These are phyloP conservation scores for Debaryomyces castellii DNA, from an alignment of 805 yeast genomes.

Conservation along the genomic window DNA sequence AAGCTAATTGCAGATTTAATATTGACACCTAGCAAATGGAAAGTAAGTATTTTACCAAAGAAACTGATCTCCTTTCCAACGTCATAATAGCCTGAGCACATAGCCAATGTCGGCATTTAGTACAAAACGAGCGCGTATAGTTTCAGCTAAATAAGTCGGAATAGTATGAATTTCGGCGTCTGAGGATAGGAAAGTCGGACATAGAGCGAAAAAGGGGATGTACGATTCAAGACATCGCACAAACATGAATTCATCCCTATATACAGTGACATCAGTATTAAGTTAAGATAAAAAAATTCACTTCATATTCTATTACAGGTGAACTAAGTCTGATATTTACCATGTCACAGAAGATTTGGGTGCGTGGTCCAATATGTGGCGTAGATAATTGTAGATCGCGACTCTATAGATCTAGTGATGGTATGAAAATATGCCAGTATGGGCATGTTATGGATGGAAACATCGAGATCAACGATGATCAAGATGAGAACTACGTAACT, in stretches of 20 bases:
- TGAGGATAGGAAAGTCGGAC: too few relatives aligned
- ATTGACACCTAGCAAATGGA: too few relatives aligned
- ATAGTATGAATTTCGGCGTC: too few relatives aligned
- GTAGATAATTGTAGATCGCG: conserved; percentile 84
- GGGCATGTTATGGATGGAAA: conserved; percentile 89
- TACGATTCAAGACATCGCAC: not conserved
- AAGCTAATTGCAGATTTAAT: too few relatives aligned
- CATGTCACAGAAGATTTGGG: conserved; percentile 34
- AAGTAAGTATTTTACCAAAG: too few relatives aligned
- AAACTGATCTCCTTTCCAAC: too few relatives aligned
- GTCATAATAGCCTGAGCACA: too few relatives aligned
- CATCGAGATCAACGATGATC: conserved; percentile 77
- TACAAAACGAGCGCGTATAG: too few relatives aligned
- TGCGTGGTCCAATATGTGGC: conserved; percentile 83
- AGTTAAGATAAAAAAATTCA: not conserved
- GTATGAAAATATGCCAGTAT: conserved; percentile 79
- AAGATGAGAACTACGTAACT: conserved; percentile 54
- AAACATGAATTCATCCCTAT: not conserved
- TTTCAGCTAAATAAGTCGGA: too few relatives aligned
- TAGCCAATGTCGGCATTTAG: too few relatives aligned
- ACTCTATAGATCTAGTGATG: conserved; percentile 70
- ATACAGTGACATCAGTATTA: not conserved
- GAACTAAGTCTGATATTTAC: not conserved
- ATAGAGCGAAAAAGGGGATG: too few relatives aligned
- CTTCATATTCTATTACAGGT: not conserved